Conservation (phyloP, 306 rosid species). For the Rubus idaeus region DNA sequence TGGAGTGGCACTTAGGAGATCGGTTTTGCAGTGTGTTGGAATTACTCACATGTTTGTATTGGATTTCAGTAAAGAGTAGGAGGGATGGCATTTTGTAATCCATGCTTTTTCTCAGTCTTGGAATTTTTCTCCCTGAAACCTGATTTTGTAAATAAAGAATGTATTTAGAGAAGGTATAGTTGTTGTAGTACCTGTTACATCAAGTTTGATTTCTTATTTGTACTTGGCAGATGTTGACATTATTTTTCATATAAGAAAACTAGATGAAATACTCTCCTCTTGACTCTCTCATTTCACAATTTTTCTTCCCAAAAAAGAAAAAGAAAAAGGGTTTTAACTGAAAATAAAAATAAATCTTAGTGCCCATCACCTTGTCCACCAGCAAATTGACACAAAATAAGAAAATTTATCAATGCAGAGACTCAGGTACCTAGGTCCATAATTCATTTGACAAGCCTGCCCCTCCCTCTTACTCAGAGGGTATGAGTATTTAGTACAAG, state of each 20-base stretch:
- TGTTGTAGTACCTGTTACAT: background rate
- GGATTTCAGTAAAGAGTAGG: slow-evolving; percentile 6
- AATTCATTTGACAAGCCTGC: background rate
- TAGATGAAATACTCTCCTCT: too few relatives aligned
- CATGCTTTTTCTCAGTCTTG: background rate
- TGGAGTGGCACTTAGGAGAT: background rate
- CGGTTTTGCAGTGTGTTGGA: slow-evolving; percentile 18
- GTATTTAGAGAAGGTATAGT: background rate
- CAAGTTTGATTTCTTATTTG: background rate
- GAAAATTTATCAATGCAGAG: too few relatives aligned
- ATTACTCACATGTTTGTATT: slow-evolving; percentile 11
- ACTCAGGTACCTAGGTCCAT: background rate
- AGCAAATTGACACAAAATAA: too few relatives aligned
- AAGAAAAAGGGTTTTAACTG: too few relatives aligned
- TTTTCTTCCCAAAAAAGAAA: too few relatives aligned
- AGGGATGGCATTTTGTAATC: background rate
- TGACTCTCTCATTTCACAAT: too few relatives aligned
- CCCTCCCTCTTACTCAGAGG: background rate
- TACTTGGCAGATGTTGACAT: background rate
- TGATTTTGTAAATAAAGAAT: slow-evolving; percentile 23
- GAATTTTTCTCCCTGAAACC: background rate
- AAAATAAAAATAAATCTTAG: too few relatives aligned
- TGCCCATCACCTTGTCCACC: too few relatives aligned
- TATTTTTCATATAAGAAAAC: background rate
- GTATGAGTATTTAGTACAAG: background rate